Base-by-base conservation (phyloP, 202 grass and related monocot genomes). In the Zizania palustris region DNA sequence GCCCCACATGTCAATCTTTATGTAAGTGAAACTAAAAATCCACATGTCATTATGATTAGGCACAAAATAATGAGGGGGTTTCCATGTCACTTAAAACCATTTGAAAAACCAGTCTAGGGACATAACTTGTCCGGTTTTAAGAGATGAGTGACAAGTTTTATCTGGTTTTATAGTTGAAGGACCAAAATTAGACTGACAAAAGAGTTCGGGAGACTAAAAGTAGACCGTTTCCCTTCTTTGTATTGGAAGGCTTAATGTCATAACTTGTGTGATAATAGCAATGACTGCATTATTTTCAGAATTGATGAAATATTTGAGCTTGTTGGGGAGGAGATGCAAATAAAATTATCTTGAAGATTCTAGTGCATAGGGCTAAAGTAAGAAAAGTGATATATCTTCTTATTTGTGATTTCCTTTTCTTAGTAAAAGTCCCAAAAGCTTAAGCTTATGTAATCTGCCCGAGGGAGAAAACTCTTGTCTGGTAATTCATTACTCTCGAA, bases 271-370 rank as follows among this genome's bases (percentile, higher is more conserved):
- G 42, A 49, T 43, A 15, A 18, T 54, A 65, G 44, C 73, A 48
- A 64, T 63, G 19, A 50, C 62, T 11, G 22, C 54, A 63, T 75
- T 56, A 60, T 81, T 72, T 72, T 66, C 85, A 97, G 94, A 82
- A 53, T 93, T 75, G 76, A 74, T 35, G 91, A 92, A 76, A 92
- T 93, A 88, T 87, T 97, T 83, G 62, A 78, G 56, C 72, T 88
- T 78, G 82, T 88, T 53, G 86, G 67, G 73, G 91, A 93, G 67
- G 90, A 86, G 79, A 89, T 89, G 72, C 60, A 62, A 41, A 77
- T 84, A 37, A 92, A 67, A 80, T 70, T 89, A 8, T 72, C 81
- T 60, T 91, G 83, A 84, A 55, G 58, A 35, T 83, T 76, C 37
- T 46, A n/a, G 60, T 54, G 40, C 22, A 54, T 71, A 55, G 39